These are phyloP conservation scores for Nyctanthes arbortristis DNA, from an alignment of 257 asterid genomes.

Conservation along the genomic window DNA sequence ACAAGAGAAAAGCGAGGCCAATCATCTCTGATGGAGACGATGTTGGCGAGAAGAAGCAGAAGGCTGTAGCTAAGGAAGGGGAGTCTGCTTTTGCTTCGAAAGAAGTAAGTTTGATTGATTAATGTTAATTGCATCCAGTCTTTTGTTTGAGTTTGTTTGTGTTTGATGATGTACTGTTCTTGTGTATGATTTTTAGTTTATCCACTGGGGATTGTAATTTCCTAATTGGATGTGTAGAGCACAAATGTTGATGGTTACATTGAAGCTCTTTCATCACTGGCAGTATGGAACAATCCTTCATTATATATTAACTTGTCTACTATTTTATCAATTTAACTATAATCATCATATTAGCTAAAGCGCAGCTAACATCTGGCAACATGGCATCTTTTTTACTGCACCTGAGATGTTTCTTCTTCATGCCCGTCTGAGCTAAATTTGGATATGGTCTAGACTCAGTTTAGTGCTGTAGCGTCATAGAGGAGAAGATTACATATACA, in stretches of 20 bases:
- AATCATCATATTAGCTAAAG: not conserved
- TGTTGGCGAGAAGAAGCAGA: slow-evolving; percentile 45
- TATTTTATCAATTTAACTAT: not conserved
- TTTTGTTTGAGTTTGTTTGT: slow-evolving; percentile 1
- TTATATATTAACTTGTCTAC: not conserved
- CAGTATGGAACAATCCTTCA: not conserved
- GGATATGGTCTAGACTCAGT: not conserved
- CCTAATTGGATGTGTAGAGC: slow-evolving; percentile 4
- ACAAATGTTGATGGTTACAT: not conserved
- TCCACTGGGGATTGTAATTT: slow-evolving; percentile 2
- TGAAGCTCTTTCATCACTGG: not conserved
- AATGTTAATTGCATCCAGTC: not conserved
- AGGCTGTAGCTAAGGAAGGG: slow-evolving; percentile 34
- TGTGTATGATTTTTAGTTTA: not conserved
- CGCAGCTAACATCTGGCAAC: not conserved
- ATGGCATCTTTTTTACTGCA: not conserved
- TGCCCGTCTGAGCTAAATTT: not conserved
- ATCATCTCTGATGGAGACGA: slow-evolving; percentile 22
- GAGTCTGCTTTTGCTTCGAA: slow-evolving; percentile 25
- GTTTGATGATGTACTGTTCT: not conserved
- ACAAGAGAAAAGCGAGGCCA: slow-evolving; percentile 46
- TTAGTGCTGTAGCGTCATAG: not conserved
- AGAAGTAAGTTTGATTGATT: slow-evolving; percentile 45
- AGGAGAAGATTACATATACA: not conserved
- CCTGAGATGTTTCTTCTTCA: not conserved